A percentile compares a stretch with the other conserved stretches of the same genome.
phyloP scores from a whole-genome alignment of 495 filamentous ascomycete genomes.

The Emericellopsis terricola region DNA sequence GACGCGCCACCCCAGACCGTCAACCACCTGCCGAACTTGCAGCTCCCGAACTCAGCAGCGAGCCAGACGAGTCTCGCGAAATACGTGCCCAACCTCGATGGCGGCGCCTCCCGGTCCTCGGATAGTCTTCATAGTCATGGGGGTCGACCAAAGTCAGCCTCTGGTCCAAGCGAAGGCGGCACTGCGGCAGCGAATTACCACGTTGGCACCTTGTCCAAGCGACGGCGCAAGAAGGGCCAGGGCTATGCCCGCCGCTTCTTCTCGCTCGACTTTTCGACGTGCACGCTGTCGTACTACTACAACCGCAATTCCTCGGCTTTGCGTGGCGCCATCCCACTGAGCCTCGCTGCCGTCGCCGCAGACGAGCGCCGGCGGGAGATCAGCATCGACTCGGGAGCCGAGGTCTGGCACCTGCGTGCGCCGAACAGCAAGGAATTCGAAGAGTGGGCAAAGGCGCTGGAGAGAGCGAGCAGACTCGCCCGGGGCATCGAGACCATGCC shows the following conservation, averaged over 20 bases:
- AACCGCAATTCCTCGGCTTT: conserved; percentile 80
- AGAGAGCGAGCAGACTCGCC: conserved; percentile 48
- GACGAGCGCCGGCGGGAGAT: conserved; percentile 79
- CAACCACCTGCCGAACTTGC: conserved; percentile 42
- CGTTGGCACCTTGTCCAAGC: conserved; percentile 70
- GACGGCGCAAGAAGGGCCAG: conserved; percentile 80
- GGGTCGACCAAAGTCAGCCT: conserved; percentile 10
- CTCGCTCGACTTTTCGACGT: conserved; percentile 79
- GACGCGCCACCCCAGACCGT: conserved; percentile 64
- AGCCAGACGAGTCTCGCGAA: conserved; percentile 33
- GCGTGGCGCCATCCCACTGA: conserved; percentile 80
- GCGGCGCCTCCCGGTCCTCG: conserved; percentile 27
- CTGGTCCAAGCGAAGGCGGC: conserved; percentile 14
- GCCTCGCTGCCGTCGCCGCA: conserved; percentile 74
- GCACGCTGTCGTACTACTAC: conserved; percentile 88
- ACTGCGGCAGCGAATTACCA: conserved; percentile 34
- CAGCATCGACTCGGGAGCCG: conserved; percentile 88
- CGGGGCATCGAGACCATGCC: conserved; percentile 22
- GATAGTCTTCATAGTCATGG: conserved; percentile 37
- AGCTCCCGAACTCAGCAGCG: conserved; percentile 21
- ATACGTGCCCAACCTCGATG: conserved; percentile 16
- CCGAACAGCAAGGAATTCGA: conserved; percentile 65
- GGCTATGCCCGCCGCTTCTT: conserved; percentile 89
- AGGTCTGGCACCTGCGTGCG: conserved; percentile 92
- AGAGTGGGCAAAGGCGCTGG: conserved; percentile 71